A percentile compares a stretch with the other conserved stretches of the same genome.
Evolutionary conservation across 495 filamentous ascomycete genomes (phyloP).

Genomic region (Aspergillus affinis): DNA sequence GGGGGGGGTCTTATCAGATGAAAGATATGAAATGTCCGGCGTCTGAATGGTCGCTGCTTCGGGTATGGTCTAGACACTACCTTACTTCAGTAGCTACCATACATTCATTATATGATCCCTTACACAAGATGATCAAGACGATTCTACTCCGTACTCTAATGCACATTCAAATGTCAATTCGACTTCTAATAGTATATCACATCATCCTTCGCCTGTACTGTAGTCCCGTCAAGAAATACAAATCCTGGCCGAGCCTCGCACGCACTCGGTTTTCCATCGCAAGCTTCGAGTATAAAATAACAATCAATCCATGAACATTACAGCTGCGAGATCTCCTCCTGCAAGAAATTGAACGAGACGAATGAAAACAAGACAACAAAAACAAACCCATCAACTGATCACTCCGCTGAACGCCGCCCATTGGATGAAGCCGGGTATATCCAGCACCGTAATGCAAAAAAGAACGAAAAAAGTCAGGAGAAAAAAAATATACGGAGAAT

Average conservation of each 20-base stretch:
- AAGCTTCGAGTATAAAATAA: slow-evolving; percentile 9
- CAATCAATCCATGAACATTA: slow-evolving; percentile 26
- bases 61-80: too few relatives aligned
- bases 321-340: slow-evolving; percentile 26
- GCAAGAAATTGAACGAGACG: slow-evolving; percentile 14
- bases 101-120: too few relatives aligned
- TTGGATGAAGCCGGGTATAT: slow-evolving; percentile 55
- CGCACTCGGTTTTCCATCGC: background rate
- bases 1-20: background rate
- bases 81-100: too few relatives aligned
- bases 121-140: too few relatives aligned
- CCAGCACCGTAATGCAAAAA: slow-evolving; percentile 53
- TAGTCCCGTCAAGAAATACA: slow-evolving; percentile 13
- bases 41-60: background rate
- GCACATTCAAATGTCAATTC: background rate
- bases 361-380: slow-evolving; percentile 23
- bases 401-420: slow-evolving; percentile 45
- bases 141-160: too few relatives aligned
- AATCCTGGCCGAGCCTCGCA: background rate
- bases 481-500: slow-evolving; percentile 43
- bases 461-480: background rate
- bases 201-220: slow-evolving; percentile 11
- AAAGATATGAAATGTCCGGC: background rate
- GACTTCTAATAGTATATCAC: slow-evolving; percentile 19
- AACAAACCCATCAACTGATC: slow-evolving; percentile 26